Evolutionary conservation across 169 alveolate genomes (phyloP).

Genomic region (Ichthyophthirius multifiliis): DNA sequence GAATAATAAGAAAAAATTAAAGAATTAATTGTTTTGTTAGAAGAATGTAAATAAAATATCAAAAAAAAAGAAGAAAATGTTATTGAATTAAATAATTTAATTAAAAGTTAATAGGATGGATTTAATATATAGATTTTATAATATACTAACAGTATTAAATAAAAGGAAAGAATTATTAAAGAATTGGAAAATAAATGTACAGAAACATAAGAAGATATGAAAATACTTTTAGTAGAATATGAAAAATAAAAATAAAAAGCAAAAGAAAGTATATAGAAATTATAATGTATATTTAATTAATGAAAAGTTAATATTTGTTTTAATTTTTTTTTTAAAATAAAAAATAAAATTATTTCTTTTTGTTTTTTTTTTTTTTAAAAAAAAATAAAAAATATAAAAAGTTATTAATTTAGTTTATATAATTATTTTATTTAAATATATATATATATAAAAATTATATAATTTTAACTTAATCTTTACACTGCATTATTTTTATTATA

Average conservation of each 20-base stretch:
- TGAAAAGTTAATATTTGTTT: too few species aligned
- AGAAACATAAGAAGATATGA: neutral
- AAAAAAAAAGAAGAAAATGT: neutral
- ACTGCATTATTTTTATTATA: too few species aligned
- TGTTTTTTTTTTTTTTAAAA: too few species aligned
- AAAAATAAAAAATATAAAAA: too few species aligned
- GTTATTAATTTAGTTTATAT: too few species aligned
- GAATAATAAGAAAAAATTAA: neutral
- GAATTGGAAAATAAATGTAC: neutral
- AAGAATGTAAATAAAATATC: neutral
- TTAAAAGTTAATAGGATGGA: neutral
- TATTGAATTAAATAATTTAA: neutral
- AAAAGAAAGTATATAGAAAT: too few species aligned
- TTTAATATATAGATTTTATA: neutral
- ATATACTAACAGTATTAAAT: neutral
- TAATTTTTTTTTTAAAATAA: too few species aligned
- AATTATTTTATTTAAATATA: too few species aligned
- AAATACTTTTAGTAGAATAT: neutral
- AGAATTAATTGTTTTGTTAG: neutral
- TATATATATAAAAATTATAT: too few species aligned
- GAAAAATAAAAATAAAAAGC: conserved; percentile 1
- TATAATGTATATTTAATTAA: too few species aligned
- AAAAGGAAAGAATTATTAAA: neutral
- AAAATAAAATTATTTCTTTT: too few species aligned
- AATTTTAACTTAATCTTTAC: too few species aligned